phyloP scores from a whole-genome alignment of 345 rosid genomes.

The Capsella bursapastoris region DNA sequence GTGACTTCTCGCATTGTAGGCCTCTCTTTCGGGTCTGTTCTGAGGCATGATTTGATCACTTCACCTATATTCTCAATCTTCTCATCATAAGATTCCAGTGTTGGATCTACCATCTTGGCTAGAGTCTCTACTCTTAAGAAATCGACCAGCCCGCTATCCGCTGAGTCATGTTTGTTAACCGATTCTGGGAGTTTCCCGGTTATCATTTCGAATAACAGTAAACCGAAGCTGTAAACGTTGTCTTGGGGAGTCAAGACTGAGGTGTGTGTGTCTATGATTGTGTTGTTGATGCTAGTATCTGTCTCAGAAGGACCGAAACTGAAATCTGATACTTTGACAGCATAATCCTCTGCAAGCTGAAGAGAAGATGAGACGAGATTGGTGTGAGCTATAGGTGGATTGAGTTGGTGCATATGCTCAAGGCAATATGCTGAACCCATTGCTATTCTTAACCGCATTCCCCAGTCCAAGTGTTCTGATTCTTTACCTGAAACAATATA shows the following conservation, averaged over 20 bases:
- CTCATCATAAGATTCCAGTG: slow-evolving; percentile 57
- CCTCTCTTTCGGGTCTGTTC: slow-evolving; percentile 63
- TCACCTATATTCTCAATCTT: slow-evolving; percentile 61
- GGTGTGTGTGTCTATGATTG: slow-evolving; percentile 39
- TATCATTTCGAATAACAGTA: slow-evolving; percentile 73
- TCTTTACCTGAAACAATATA: slow-evolving; percentile 64
- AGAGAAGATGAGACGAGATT: slow-evolving; percentile 68
- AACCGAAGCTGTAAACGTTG: slow-evolving; percentile 76
- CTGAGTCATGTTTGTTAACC: slow-evolving; percentile 49
- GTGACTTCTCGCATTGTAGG: slow-evolving; percentile 64
- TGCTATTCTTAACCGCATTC: slow-evolving; percentile 75
- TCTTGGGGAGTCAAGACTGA: slow-evolving; percentile 43
- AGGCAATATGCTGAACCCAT: slow-evolving; percentile 92
- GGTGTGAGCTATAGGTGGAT: slow-evolving; percentile 70
- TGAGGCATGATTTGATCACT: slow-evolving; percentile 63
- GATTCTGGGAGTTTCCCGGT: slow-evolving; percentile 71
- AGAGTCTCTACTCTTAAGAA: slow-evolving; percentile 53
- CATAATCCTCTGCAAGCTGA: slow-evolving; percentile 85
- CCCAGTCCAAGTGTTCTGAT: slow-evolving; percentile 91
- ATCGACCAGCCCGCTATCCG: slow-evolving; percentile 63
- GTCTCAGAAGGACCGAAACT: slow-evolving; percentile 63
- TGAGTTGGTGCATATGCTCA: slow-evolving; percentile 78
- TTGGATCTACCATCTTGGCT: slow-evolving; percentile 70
- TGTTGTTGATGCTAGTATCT: slow-evolving; percentile 36
- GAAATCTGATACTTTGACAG: slow-evolving; percentile 78